Base-by-base conservation (phyloP, 129 eudicot genomes). In the Lonicera japonica region DNA sequence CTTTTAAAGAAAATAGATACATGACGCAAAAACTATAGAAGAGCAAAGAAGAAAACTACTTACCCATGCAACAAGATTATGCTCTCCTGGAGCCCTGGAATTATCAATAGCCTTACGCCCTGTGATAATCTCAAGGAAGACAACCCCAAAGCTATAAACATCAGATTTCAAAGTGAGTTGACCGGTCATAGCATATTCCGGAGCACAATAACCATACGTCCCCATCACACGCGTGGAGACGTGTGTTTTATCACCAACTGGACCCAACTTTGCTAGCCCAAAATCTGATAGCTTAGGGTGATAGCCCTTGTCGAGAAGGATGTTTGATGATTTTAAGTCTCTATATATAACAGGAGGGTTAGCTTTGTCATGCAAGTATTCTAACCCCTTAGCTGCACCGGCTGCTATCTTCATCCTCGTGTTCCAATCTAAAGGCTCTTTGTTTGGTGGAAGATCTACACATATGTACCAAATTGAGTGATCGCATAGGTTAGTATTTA, bases 341-440 rank as follows among this genome's bases (percentile, higher is more conserved):
- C 71, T 59, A 56, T 72, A 72, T 21, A 72, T 72, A 5, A 72
- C 70, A 1, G 77, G 65, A 20, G 77, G 77, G 29, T 64, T 72
- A n/a, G 66, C 71, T 72, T 72, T 77, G 73, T 82, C 65, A 39
- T 72, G 77, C 71, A 72, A 57, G 25, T 72, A 65, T 58, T 72
- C 77, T 21, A 72, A 51, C 17, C 77, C 77, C 50, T 39, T 64
- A 23, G 77, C 77, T 55, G 66, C 77, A 56, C 77, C 77, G 19
- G 63, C 66, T 11, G 71, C 77, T 25, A 72, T 72, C 63, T 72
- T 72, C 71, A 72, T 72, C 61, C 77, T 64, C 34, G 77, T 72
- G 38, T 47, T 64, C 77, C 77, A 72, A 54, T 72, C 71, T 50
- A 72, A 60, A 23, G 77, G 58, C 52, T 64, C 61, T 29, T 61